Conservation (phyloP, 1,284 basidiomycete species). For the Trichosporon sp. region DNA sequence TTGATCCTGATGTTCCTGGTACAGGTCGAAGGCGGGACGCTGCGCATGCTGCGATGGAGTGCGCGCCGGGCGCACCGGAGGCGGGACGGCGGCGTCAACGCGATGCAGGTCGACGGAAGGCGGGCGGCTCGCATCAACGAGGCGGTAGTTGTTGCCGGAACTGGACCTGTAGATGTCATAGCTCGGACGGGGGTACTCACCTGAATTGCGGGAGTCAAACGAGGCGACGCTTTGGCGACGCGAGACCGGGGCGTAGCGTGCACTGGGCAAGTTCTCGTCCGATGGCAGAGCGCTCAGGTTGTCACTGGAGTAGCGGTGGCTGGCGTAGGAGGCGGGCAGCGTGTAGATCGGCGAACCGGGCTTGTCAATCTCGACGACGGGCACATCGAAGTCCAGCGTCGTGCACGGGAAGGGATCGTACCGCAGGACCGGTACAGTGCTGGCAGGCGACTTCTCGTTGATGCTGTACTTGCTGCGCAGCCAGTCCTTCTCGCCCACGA, state of each 20-base stretch:
- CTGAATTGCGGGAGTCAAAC: not conserved
- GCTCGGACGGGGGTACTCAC: not conserved
- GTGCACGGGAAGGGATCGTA: not conserved
- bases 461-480: not conserved
- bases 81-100: not conserved
- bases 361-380: not conserved
- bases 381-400: not conserved
- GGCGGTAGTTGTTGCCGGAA: not conserved
- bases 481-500: not conserved
- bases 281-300: not conserved
- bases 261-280: not conserved
- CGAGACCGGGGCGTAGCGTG: not conserved
- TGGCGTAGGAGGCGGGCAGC: not conserved
- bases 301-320: not conserved
- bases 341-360: conserved; percentile 1
- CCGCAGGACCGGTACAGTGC: not conserved
- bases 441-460: not conserved
- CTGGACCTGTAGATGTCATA: conserved; percentile 3
- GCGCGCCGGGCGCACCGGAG: not conserved
- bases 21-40: not conserved
- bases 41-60: not conserved
- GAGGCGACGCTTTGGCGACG: not conserved
- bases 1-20: not conserved
- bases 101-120: not conserved
- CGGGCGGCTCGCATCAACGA: not conserved